Percentiles rank a stretch among this genome's conserved stretches.
Conservation (phyloP, 495 filamentous ascomycete genomes). For the Neurospora sp. region DNA sequence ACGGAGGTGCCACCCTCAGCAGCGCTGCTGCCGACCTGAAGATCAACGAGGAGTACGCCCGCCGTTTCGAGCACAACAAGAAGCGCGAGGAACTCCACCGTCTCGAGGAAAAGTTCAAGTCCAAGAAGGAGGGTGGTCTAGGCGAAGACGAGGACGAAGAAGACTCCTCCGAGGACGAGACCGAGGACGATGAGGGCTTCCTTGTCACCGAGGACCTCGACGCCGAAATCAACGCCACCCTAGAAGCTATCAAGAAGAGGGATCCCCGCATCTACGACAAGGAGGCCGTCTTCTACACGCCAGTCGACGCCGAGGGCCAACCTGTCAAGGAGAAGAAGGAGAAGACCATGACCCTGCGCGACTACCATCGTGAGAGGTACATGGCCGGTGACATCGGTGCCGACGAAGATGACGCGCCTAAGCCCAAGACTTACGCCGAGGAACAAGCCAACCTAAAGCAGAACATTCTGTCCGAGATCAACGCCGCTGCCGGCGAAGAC, state of each 20-base stretch:
- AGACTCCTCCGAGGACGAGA: slow-evolving; percentile 55
- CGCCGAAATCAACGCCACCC: slow-evolving; percentile 71
- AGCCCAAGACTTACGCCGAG: slow-evolving; percentile 64
- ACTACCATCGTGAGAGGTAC: slow-evolving; percentile 85
- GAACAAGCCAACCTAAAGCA: slow-evolving; percentile 77
- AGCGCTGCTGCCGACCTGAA: slow-evolving; percentile 49
- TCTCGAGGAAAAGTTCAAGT: slow-evolving; percentile 81
- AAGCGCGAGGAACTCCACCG: slow-evolving; percentile 82
- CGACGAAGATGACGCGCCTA: slow-evolving; percentile 42
- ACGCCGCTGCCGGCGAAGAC: slow-evolving; percentile 46
- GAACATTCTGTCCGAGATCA: slow-evolving; percentile 67
- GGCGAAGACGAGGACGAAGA: slow-evolving; percentile 32
- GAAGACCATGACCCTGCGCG: slow-evolving; percentile 75
- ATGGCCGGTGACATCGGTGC: slow-evolving; percentile 48
- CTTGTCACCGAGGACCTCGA: slow-evolving; percentile 75
- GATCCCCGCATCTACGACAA: slow-evolving; percentile 86
- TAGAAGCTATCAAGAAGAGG: slow-evolving; percentile 77
- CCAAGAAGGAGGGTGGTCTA: slow-evolving; percentile 23
- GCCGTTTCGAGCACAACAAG: slow-evolving; percentile 90
- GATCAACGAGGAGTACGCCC: slow-evolving; percentile 85
- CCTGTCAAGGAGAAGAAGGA: slow-evolving; percentile 47
- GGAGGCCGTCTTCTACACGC: slow-evolving; percentile 61
- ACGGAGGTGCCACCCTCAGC: slow-evolving; percentile 46
- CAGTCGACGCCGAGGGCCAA: slow-evolving; percentile 44
- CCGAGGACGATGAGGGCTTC: slow-evolving; percentile 83